Evolutionary conservation across 345 rosid species (phyloP).

Genomic region (Geranium brycei): DNA sequence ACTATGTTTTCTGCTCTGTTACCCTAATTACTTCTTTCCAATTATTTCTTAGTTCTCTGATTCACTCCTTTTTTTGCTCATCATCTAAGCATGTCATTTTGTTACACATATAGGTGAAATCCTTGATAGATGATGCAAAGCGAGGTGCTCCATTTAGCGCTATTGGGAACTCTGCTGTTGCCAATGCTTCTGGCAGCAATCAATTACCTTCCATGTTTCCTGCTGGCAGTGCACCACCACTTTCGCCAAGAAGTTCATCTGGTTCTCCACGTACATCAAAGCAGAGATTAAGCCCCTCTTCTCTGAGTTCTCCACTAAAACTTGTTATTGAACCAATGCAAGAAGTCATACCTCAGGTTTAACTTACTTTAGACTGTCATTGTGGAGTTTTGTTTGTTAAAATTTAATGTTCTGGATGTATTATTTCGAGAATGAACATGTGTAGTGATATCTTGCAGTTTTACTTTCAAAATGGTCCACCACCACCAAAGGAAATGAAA

Average conservation of each 20-base stretch:
- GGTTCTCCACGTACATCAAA: constrained; percentile 84
- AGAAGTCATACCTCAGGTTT: constrained; percentile 90
- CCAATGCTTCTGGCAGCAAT: constrained; percentile 40
- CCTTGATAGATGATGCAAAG: constrained; percentile 72
- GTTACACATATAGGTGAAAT: constrained; percentile 31
- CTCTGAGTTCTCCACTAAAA: constrained; percentile 80
- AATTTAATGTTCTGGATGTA: constrained; percentile 1
- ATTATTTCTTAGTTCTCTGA: background rate
- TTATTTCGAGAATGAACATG: constrained; percentile 1
- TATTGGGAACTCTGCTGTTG: constrained; percentile 45
- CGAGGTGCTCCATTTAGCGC: constrained; percentile 66
- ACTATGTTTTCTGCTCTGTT: background rate
- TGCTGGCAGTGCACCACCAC: constrained; percentile 91
- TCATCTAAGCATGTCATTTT: constrained; percentile 5
- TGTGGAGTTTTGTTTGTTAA: background rate
- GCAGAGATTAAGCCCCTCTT: constrained; percentile 68
- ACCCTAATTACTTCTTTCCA: background rate
- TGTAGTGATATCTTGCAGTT: constrained; percentile 38
- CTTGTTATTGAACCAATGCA: constrained; percentile 61
- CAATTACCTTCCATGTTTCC: constrained; percentile 91
- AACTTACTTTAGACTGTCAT: background rate
- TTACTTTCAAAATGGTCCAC: constrained; percentile 84
- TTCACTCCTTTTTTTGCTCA: background rate
- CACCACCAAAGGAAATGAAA: constrained; percentile 68
- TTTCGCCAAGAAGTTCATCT: constrained; percentile 78